Evolutionary conservation across 257 asterid genomes (phyloP).

Genomic region (Jasminum sambac): DNA sequence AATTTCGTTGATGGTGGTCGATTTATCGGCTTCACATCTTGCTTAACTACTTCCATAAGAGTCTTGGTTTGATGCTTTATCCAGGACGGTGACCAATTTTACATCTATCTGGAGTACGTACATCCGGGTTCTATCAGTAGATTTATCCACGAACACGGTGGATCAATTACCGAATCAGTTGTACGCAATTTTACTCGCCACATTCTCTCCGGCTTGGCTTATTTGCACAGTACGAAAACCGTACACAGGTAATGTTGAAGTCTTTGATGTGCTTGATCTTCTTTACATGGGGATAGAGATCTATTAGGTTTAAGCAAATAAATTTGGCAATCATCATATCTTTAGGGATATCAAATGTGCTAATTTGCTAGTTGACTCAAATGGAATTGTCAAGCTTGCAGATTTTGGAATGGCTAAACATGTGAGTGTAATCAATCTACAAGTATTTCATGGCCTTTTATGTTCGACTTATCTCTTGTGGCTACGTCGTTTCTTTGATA

Average conservation of each 20-base stretch:
- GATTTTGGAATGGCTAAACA: conserved; percentile 97
- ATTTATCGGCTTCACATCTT: background rate
- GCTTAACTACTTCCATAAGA: conserved; percentile 12
- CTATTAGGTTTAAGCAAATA: conserved; percentile 1
- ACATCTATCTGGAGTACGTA: conserved; percentile 87
- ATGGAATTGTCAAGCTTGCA: conserved; percentile 92
- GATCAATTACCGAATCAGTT: conserved; percentile 79
- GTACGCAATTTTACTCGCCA: conserved; percentile 91
- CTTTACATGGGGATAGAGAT: conserved; percentile 6
- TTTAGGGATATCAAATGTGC: conserved; percentile 89
- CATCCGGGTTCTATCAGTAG: conserved; percentile 90
- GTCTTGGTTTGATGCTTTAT: conserved; percentile 26
- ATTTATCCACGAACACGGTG: conserved; percentile 78
- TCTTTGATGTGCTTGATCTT: background rate
- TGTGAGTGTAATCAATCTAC: conserved; percentile 39
- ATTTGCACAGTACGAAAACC: conserved; percentile 79
- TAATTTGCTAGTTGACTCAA: conserved; percentile 88
- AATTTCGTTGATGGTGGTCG: conserved; percentile 3
- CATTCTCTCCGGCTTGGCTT: conserved; percentile 85
- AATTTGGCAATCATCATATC: conserved; percentile 1
- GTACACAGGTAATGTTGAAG: conserved; percentile 71
- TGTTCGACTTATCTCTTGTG: too few relatives aligned
- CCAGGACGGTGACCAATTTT: conserved; percentile 74
- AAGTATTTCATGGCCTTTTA: too few relatives aligned
- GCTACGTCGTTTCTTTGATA: too few relatives aligned